Percentiles rank a stretch among this genome's conserved stretches.
These are phyloP conservation scores for Clarireedia homoeocarpa DNA, from an alignment of 2,329 filamentous ascomycete genomes.

Conservation along the genomic window DNA sequence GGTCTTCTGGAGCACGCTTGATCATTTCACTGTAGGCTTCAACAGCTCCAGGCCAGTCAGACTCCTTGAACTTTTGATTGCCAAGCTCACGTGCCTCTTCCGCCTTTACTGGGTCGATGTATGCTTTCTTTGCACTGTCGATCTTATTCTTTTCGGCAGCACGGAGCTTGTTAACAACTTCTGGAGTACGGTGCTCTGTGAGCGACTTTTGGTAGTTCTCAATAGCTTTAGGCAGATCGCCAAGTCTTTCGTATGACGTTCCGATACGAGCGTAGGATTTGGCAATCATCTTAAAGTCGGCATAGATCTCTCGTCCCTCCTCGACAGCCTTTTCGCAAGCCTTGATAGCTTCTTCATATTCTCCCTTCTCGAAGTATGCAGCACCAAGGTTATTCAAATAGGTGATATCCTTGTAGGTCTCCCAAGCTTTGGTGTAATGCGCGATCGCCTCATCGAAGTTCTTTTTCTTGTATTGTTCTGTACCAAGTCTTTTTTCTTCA, in stretches of 20 bases:
- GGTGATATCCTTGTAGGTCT: constrained; percentile 88
- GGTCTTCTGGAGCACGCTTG: constrained; percentile 87
- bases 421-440: constrained; percentile 95
- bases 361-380: constrained; percentile 92
- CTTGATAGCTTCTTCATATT: constrained; percentile 81
- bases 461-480: constrained; percentile 96
- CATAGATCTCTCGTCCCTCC: constrained; percentile 79
- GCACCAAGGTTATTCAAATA: constrained; percentile 96
- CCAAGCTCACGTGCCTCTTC: constrained; percentile 93
- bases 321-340: constrained; percentile 81
- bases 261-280: constrained; percentile 98
- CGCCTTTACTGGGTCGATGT: constrained; percentile 84
- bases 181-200: constrained; percentile 92
- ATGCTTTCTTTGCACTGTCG: constrained; percentile 66
- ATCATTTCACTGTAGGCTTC: constrained; percentile 94
- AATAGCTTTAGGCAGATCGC: constrained; percentile 71
- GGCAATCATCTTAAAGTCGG: constrained; percentile 97
- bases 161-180: constrained; percentile 87
- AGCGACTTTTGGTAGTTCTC: constrained; percentile 89
- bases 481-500: constrained; percentile 88
- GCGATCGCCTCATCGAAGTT: constrained; percentile 91
- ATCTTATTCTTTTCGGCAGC: constrained; percentile 81
- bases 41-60: constrained; percentile 90
- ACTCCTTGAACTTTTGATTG: constrained; percentile 95
- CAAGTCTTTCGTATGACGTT: constrained; percentile 84